Base-by-base conservation (phyloP, 1,284 basidiomycete genomes). In the Apiotrichum mycotoxinovorans region DNA sequence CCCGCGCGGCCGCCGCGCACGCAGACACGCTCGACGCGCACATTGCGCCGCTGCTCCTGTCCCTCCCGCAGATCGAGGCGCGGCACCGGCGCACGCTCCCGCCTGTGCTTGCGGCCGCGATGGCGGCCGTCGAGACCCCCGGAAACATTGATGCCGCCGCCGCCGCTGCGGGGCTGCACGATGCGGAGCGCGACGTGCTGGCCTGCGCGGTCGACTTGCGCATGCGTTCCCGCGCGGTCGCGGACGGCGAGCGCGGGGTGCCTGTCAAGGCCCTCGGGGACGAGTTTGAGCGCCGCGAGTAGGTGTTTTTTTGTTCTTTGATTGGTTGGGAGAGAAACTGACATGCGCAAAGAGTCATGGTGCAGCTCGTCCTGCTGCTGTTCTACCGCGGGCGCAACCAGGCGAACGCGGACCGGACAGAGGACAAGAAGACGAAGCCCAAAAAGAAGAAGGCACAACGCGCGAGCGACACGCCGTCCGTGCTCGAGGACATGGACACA, bases 251-350 rank as follows among this genome's bases (percentile, higher is more conserved):
- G 20, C 46, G 51, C 1, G 49, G 49, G 22, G 4, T 51, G 38
- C 25, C 37, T 3, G 49, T 61, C 15, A 67, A 66, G 53, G 53
- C 56, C 8, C 22, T 73, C 14, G 30, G 51, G 1, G 69, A 71
- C 25, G 71, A 71, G 58, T 51, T 72, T 11, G 73, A 73, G 54
- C 64, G 65, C 22, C 53, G 69, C 65, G 73, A 75, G 73, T 75
- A 57, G 58, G 72, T 63, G 3, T 0, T 8, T 0, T 1, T 26
- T 1, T 11, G 18, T 27, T 11, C 8, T 8, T 0, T 8, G 1
- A 3, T 26, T 1, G 17, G 18, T 27, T 11, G 14, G 20, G 3
- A 2, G 3, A 2, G 40, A 10, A 17, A 37, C 54, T 56, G 40
- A 62, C 52, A 7, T 30, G 2, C 46, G n/a, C n/a, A n/a, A n/a